phyloP scores from a whole-genome alignment of 2,329 filamentous ascomycete genomes.

The Triangularia setosa region DNA sequence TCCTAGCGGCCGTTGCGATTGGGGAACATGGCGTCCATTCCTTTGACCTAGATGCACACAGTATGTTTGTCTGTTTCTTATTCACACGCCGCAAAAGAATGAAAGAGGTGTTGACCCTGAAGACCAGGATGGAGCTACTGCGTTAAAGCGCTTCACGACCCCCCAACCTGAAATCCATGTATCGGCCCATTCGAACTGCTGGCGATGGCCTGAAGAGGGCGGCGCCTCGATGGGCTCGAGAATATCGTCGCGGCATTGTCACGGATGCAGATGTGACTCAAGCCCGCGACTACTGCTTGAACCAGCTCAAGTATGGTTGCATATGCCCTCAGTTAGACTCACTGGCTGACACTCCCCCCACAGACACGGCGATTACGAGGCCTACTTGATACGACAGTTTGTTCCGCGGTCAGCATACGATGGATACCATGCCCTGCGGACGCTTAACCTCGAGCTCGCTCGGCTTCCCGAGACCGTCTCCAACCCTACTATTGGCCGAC shows the following conservation, averaged over 20 bases:
- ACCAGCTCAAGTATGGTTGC: conserved; percentile 38
- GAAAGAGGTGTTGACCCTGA: conserved; percentile 5
- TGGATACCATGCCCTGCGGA: conserved; percentile 84
- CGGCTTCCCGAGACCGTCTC: conserved; percentile 86
- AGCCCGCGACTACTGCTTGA: conserved; percentile 51
- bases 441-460: conserved; percentile 89
- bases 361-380: conserved; percentile 85
- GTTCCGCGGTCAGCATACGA: conserved; percentile 70
- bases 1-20: background rate
- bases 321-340: background rate
- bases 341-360: background rate
- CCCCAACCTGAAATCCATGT: conserved; percentile 38
- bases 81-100: background rate
- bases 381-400: conserved; percentile 81
- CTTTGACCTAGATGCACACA: background rate
- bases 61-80: background rate
- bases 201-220: conserved; percentile 38
- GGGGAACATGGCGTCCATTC: background rate
- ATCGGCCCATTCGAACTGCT: conserved; percentile 32
- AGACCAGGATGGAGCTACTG: conserved; percentile 8
- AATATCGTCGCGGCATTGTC: conserved; percentile 39
- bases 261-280: conserved; percentile 50
- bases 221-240: conserved; percentile 18
- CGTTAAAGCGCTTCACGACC: background rate
- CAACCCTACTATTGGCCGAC: conserved; percentile 76